Percentiles rank a stretch among this genome's conserved stretches.
Evolutionary conservation across 345 rosid species (phyloP).

Genomic region (Brassica juncea): DNA sequence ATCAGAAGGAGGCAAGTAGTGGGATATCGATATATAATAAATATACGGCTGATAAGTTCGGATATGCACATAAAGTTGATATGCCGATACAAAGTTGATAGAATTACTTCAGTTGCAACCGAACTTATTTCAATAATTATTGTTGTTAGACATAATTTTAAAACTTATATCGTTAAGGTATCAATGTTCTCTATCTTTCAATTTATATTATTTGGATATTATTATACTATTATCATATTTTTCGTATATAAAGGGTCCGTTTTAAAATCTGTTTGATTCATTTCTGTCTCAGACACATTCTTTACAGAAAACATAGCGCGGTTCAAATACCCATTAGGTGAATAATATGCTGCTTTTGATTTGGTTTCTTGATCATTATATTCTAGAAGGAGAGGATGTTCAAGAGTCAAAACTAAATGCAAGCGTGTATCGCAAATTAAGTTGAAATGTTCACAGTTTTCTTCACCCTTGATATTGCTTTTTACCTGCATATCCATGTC

Average conservation of each 20-base stretch:
- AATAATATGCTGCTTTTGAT: neutral
- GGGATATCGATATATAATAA: too few species aligned
- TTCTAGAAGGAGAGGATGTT: constrained; percentile 30
- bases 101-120: too few species aligned
- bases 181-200: neutral
- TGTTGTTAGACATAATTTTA: too few species aligned
- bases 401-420: constrained; percentile 23
- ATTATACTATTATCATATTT: neutral
- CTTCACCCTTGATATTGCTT: constrained; percentile 6
- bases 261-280: neutral
- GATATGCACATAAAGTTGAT: neutral
- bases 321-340: neutral
- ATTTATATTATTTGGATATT: neutral
- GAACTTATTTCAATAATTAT: neutral
- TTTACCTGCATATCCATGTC: constrained; percentile 32
- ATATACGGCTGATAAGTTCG: neutral
- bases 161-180: neutral
- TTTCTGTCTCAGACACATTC: neutral
- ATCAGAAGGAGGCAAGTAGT: too few species aligned
- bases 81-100: too few species aligned
- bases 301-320: neutral
- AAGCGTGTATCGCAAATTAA: neutral
- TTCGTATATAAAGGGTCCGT: neutral
- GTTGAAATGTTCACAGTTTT: constrained; percentile 31
- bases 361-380: neutral